Evolutionary conservation across 305 asterid species (phyloP), one percentile per base, ranked within the genome.

Genomic region (Euphrasia arctica): DNA sequence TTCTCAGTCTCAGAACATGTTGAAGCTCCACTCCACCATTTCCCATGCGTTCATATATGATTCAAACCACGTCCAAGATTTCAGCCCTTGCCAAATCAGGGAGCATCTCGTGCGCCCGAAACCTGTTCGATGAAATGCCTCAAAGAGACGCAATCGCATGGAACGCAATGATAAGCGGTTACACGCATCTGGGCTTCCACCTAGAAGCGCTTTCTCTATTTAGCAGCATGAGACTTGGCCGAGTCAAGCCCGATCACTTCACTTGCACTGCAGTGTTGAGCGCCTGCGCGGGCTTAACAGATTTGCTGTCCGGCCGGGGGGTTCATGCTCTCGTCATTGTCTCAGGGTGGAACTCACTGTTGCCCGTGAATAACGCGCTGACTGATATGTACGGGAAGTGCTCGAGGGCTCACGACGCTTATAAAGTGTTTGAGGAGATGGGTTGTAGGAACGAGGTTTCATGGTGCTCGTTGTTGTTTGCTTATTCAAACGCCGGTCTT

Each of bases 381-480:
- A 82, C 79, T 64, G 94, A 80, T 69, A 81, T 90, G 87, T 87
- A 90, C 25, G 97, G 92, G 7, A 88, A 87, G 72, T 85, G 92
- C 68, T 69, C 48, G 9, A 70, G 71, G 45, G 73, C 72, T 48
- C 62, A 22, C 31, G 77, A 74, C 12, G 95, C 90, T 3, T 65
- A 67, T 64, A 56, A 39, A 57, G 87, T 83, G 77, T 87, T 90
- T 72, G 82, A 75, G 66, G 90, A 74, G 69, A 82, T 82, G 91
- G 82, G 68, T 45, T 58, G 43, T 11, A 82, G 68, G 78, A 85
- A 85, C 60, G 91, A 80, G 55, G 81, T 90, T n/a, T 90, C 90
- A 3, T 90, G 95, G 95, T 86, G 95, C 74, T 85, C 95, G 32
- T 56, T 88, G 66, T 63, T 88, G 82, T 86, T 80, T 84, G 86